These are phyloP conservation scores for Sparassis latifolia DNA, from an alignment of 1,284 basidiomycete genomes.

Conservation along the genomic window DNA sequence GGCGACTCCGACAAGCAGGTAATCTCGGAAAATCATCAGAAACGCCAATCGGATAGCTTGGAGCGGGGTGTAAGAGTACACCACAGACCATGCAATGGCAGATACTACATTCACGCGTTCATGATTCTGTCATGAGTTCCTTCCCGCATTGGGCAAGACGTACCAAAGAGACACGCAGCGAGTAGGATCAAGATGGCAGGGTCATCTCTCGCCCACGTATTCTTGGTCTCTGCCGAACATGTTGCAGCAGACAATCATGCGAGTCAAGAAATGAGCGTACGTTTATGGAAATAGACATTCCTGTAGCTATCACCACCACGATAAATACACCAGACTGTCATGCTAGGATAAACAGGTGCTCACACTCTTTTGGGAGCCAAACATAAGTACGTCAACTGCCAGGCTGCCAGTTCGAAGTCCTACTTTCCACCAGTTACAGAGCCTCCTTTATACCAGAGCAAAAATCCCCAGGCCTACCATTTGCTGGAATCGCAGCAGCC, in stretches of 20 bases:
- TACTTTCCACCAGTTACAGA: slow-evolving; percentile 26
- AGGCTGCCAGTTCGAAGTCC: slow-evolving; percentile 94
- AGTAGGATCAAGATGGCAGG: slow-evolving; percentile 88
- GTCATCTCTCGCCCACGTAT: slow-evolving; percentile 94
- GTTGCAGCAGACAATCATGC: neutral
- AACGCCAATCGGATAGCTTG: slow-evolving; percentile 60
- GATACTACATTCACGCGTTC: slow-evolving; percentile 42
- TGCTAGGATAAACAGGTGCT: slow-evolving; percentile 29
- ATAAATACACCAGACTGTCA: slow-evolving; percentile 3
- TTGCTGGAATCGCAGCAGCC: slow-evolving; percentile 75
- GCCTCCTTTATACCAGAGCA: neutral
- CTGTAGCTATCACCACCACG: slow-evolving; percentile 51
- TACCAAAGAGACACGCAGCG: slow-evolving; percentile 68
- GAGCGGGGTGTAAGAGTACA: slow-evolving; percentile 61
- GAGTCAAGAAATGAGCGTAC: slow-evolving; percentile 34
- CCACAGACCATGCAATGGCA: slow-evolving; percentile 79
- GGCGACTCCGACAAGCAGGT: slow-evolving; percentile 69
- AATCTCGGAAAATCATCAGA: slow-evolving; percentile 85
- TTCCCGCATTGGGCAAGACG: slow-evolving; percentile 16
- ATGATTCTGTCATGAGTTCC: neutral
- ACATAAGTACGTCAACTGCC: slow-evolving; percentile 90
- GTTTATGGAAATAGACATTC: slow-evolving; percentile 90
- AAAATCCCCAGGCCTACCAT: slow-evolving; percentile 51
- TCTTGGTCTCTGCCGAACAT: slow-evolving; percentile 78
- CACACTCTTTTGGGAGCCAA: slow-evolving; percentile 87